Conservation (phyloP, 2,329 filamentous ascomycete genomes). For the Fusarium redolens region DNA sequence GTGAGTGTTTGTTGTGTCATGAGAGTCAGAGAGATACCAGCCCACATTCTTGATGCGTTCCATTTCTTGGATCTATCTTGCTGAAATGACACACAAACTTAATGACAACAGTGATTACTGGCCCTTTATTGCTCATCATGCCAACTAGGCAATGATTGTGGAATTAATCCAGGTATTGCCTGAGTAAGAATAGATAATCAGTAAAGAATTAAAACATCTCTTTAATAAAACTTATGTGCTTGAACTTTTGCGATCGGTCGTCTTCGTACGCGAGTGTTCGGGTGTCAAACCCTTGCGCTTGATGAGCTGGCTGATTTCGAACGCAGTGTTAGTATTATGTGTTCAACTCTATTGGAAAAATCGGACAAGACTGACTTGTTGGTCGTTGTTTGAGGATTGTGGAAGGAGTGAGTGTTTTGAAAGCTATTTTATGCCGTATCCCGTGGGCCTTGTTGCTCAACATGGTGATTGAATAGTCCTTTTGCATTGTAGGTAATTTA, state of each 20-base stretch:
- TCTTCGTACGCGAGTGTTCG: background rate
- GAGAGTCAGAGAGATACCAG: background rate
- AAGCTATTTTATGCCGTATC: background rate
- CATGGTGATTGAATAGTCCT: background rate
- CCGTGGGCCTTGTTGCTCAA: background rate
- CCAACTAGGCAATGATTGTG: background rate
- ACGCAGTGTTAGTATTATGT: background rate
- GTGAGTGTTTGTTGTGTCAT: constrained; percentile 5
- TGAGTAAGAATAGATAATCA: background rate
- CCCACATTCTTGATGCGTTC: background rate
- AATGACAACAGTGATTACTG: background rate
- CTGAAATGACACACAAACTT: background rate
- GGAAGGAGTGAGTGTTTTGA: background rate
- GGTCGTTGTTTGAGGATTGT: background rate
- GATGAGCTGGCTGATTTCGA: background rate
- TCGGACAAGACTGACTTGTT: background rate
- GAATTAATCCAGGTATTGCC: background rate
- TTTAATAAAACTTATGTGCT: background rate
- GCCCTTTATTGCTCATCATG: background rate
- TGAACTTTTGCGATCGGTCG: background rate
- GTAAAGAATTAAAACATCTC: background rate
- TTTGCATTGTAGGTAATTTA: background rate
- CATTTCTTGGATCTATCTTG: background rate
- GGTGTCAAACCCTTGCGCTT: background rate
- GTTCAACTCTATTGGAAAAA: background rate